These are phyloP conservation scores for Cercospora berteroae DNA, from an alignment of 2,329 filamentous ascomycete genomes.

Conservation along the genomic window DNA sequence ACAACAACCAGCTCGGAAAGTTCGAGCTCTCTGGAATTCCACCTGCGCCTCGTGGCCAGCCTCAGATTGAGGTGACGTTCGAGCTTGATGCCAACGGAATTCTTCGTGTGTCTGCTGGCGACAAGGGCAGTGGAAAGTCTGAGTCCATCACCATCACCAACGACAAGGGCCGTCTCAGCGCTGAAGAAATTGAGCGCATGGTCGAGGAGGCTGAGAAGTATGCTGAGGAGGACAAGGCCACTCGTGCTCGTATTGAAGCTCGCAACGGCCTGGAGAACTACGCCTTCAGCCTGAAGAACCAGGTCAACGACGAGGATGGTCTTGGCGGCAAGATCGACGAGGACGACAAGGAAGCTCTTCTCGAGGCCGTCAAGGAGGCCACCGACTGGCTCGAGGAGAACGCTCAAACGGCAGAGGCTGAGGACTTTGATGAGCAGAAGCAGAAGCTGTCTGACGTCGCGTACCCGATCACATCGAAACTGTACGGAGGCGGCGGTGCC, in stretches of 20 bases:
- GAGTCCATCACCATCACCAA: slow-evolving; percentile 99
- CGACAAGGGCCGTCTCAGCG: slow-evolving; percentile 95
- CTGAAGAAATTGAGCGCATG: slow-evolving; percentile 99
- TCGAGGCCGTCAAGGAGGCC: slow-evolving; percentile 95
- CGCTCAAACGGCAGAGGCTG: slow-evolving; percentile 74
- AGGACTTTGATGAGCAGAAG: slow-evolving; percentile 99
- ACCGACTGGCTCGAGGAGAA: slow-evolving; percentile 98
- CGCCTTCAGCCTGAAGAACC: slow-evolving; percentile 98
- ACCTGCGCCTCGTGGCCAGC: slow-evolving; percentile 90
- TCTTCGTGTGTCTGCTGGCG: slow-evolving; percentile 89
- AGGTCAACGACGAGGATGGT: slow-evolving; percentile 93
- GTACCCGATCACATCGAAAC: slow-evolving; percentile 98
- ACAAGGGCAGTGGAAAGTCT: slow-evolving; percentile 97
- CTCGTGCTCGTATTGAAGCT: slow-evolving; percentile 92
- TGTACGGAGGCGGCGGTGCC: slow-evolving; percentile 62
- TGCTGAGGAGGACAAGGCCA: slow-evolving; percentile 98
- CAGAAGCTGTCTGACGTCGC: slow-evolving; percentile 97
- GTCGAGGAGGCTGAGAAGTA: slow-evolving; percentile 97
- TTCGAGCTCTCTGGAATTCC: slow-evolving; percentile 97
- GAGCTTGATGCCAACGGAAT: slow-evolving; percentile 98
- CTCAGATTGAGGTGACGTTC: slow-evolving; percentile 97
- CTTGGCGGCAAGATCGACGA: slow-evolving; percentile 98
- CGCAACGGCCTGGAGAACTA: slow-evolving; percentile 99
- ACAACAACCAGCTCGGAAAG: slow-evolving; percentile 89
- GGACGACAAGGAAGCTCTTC: slow-evolving; percentile 94